Conservation (phyloP, 768 basidiomycete species). For the Mycena rebaudengoi region DNA sequence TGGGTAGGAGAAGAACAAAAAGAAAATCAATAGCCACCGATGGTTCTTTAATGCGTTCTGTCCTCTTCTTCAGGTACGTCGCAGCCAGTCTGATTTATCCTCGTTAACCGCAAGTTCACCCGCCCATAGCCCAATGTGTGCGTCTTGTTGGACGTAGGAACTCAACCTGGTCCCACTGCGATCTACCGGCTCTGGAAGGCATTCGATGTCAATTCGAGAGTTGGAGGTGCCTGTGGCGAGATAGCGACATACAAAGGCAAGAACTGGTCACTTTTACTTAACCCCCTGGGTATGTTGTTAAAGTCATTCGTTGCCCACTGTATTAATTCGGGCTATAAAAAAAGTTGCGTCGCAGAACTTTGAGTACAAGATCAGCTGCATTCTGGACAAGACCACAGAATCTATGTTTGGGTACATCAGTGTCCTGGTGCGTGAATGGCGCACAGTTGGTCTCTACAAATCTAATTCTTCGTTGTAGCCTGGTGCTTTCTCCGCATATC, state of each 20-base stretch:
- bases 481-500: conserved; percentile 94
- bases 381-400: conserved; percentile 84
- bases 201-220: conserved; percentile 91
- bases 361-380: conserved; percentile 79
- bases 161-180: conserved; percentile 84
- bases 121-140: conserved; percentile 81
- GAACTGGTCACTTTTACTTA: conserved; percentile 20
- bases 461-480: conserved; percentile 55
- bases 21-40: conserved; percentile 94
- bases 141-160: conserved; percentile 86
- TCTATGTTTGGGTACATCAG: conserved; percentile 96
- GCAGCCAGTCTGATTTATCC: background rate
- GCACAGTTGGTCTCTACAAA: background rate
- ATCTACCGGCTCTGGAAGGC: conserved; percentile 97
- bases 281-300: conserved; percentile 19
- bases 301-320: background rate
- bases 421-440: conserved; percentile 69
- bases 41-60: conserved; percentile 97
- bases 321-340: background rate
- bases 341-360: conserved; percentile 82
- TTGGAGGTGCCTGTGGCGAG: conserved; percentile 95
- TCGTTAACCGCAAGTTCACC: no score
- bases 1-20: conserved; percentile 93
- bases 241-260: conserved; percentile 91
- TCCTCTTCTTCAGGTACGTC: conserved; percentile 63